Base-by-base conservation (phyloP, 139 green algal species). In the Volvox africanus region DNA sequence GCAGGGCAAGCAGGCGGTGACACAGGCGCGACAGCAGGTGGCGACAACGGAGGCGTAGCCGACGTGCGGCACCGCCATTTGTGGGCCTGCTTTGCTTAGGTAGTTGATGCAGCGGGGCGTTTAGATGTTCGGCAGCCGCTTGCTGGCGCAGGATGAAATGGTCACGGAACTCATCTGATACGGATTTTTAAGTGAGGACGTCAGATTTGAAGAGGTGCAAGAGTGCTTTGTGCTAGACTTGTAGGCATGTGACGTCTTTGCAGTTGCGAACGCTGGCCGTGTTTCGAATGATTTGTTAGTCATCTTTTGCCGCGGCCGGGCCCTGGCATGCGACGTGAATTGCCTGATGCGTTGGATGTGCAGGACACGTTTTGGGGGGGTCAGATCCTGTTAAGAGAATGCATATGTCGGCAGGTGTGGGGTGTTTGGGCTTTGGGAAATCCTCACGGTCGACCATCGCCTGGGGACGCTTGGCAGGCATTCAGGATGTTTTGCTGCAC, bases 41-140 rank as follows among this genome's bases (percentile, higher is more conserved):
- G 50, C 86, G 21, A 84, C 86, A 24, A 83, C 86, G 12, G 86
- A 90, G 30, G 86, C 73, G 50, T 90, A 89, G 75, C 75, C 75
- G 30, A 28, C 32, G n/a, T 20, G n/a, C 71, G n/a, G 22, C 2
- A 79, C 22, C 71, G 71, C 22, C 71, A 35, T 21, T 36, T 79
- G 18, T 21, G 18, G 71, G 71, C 71, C 30, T 36, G 22, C 71
- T 79, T 79, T 33, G 20, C 28, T 33, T 79, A 79, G 71, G 24
- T 32, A 79, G 71, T 36, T 12, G 32, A 79, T 21, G 71, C 71
- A 79, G 71, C 22, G 71, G 71, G 71, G 71, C 14, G 71, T 55
- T 55, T 55, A 55, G 44, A 55, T 55, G 44, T 55, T 55, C 44
- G 44, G 44, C 44, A 55, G 75, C 24, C 28, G 30, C 44, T 18